Evolutionary conservation across 2,329 filamentous ascomycete genomes (phyloP).

Genomic region (Trichoderma endophyticum): DNA sequence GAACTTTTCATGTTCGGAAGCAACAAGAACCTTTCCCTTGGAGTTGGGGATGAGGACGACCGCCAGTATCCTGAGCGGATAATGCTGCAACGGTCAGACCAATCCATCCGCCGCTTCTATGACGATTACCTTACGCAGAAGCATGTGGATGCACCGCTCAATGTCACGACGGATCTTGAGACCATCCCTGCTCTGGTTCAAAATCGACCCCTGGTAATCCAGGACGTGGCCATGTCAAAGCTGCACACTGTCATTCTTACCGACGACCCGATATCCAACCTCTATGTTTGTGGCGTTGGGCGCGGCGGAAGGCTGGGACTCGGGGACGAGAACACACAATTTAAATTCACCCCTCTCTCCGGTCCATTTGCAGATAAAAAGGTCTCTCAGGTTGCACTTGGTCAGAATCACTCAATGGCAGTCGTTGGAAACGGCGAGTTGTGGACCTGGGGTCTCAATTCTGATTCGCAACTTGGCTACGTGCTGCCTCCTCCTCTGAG

Average conservation of each 20-base stretch:
- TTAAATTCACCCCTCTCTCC: constrained; percentile 79
- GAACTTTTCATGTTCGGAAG: constrained; percentile 94
- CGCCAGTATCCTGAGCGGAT: constrained; percentile 90
- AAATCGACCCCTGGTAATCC: constrained; percentile 69
- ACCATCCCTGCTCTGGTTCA: constrained; percentile 71
- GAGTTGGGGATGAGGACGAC: constrained; percentile 93
- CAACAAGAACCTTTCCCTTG: constrained; percentile 90
- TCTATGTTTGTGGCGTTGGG: constrained; percentile 91
- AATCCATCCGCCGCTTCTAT: constrained; percentile 71
- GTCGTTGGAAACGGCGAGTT: constrained; percentile 83
- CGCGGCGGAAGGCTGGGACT: constrained; percentile 85
- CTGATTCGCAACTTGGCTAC: constrained; percentile 82
- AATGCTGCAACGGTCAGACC: constrained; percentile 69
- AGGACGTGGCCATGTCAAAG: constrained; percentile 85
- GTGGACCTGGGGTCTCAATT: constrained; percentile 92
- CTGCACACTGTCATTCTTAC: constrained; percentile 88
- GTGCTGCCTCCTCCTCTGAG: constrained; percentile 62
- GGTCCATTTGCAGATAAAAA: constrained; percentile 71
- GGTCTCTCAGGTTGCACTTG: constrained; percentile 74
- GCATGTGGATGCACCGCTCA: constrained; percentile 31
- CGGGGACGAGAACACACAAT: constrained; percentile 85
- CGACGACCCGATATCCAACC: constrained; percentile 79
- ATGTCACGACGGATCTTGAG: constrained; percentile 31
- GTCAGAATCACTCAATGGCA: constrained; percentile 87
- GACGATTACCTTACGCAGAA: constrained; percentile 59